Base-by-base conservation (phyloP, 371 early-diverging fungal species). In the Nosema bombycis region DNA sequence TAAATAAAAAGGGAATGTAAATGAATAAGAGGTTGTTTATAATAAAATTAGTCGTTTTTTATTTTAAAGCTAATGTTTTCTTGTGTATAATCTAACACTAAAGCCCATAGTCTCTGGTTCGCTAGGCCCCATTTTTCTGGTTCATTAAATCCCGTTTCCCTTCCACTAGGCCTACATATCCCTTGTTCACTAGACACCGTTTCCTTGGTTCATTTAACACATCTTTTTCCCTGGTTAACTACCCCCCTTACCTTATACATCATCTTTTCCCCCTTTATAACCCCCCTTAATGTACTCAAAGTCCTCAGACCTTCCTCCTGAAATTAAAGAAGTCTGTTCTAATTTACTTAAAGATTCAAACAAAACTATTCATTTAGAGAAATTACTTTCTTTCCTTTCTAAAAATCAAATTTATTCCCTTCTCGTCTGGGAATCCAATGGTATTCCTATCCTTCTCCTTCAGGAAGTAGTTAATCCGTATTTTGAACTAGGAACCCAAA, bases 391-490 rank as follows among this genome's bases (percentile, higher is more conserved):
- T 34, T 46, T 54, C 30, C 34, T 70, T 21, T 34, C 46, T 38
- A 64, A 77, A 30, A 55, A 30, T 0, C 65, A 57, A 0, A 36
- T 21, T 3, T 29, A 46, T 28, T 26, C 77, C 0, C 12, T 30
- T 3, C 37, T 46, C 0, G 33, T 77, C 29, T 77, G 77, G 77
- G 60, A 37, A 2, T 29, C 55, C n/a, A 56, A 70, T 33, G 80
- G 80, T 0, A 77, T 83, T 58, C 61, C 73, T 36, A 60, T 78
- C 46, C 57, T 83, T 28, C 66, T 83, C 72, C 72, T 83, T 26
- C 78, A 83, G 64, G 83, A 83, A 38, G 75, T 83, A 72, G 55
- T 75, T 24, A 29, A 38, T 0, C 57, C 75, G 0, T 83, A 83
- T 62, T 54, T n/a, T 21, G 46, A 65, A 28, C 63, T 83, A n/a